Evolutionary conservation across 75 land plant species (phyloP).

Genomic region (Selaginella tamariscina): DNA sequence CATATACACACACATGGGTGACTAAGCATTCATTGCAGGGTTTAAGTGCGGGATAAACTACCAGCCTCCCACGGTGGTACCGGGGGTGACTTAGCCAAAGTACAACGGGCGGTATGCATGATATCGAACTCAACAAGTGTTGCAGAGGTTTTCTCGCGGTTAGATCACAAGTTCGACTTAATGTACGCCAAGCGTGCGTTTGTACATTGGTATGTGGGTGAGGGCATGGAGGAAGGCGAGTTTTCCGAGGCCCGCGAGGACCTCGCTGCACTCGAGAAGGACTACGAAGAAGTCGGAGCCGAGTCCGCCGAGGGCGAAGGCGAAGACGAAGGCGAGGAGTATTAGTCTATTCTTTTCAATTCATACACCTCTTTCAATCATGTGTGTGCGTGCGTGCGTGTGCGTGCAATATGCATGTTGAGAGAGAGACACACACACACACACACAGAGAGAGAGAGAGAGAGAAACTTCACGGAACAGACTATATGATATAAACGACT

Average conservation of each 20-base stretch:
- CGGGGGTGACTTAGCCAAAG: slow-evolving; percentile 33
- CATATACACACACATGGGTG: too few species aligned
- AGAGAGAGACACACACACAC: too few species aligned
- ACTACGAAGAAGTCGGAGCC: slow-evolving; percentile 38
- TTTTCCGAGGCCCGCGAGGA: slow-evolving; percentile 62
- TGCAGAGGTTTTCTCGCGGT: slow-evolving; percentile 40
- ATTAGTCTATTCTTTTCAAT: slow-evolving; percentile 5
- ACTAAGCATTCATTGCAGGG: too few species aligned
- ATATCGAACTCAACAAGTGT: slow-evolving; percentile 40
- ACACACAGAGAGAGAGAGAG: too few species aligned
- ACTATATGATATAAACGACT: too few species aligned
- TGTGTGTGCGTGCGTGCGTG: too few species aligned
- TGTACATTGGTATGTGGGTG: slow-evolving; percentile 69
- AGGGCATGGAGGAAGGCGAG: slow-evolving; percentile 60
- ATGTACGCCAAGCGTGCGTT: slow-evolving; percentile 66
- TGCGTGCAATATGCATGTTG: too few species aligned
- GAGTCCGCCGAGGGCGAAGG: slow-evolving; percentile 41
- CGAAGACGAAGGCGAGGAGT: slow-evolving; percentile 36
- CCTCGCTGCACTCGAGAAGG: slow-evolving; percentile 41
- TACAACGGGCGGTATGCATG: slow-evolving; percentile 41
- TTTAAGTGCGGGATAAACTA: slow-evolving; percentile 18
- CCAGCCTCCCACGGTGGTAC: slow-evolving; percentile 22
- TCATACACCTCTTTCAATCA: too few species aligned
- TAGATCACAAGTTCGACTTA: slow-evolving; percentile 44
- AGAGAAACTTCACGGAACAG: too few species aligned